Evolutionary conservation across 83 land plant genomes (phyloP).

Genomic region (Thuja plicata): DNA sequence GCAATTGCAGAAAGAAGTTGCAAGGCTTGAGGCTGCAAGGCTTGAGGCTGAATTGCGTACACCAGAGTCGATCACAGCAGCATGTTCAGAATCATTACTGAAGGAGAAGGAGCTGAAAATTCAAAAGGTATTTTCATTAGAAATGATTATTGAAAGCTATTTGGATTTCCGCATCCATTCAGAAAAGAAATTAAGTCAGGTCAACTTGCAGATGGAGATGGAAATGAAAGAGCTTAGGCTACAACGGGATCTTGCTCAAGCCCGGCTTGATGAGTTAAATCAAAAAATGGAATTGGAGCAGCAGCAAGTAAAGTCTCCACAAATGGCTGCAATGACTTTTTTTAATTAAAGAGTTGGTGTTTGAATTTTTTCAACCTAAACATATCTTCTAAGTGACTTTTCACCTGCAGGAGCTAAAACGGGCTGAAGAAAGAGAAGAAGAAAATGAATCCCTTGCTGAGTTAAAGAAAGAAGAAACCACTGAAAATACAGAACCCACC

Average conservation of each 20-base stretch:
- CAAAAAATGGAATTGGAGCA: constrained; percentile 59
- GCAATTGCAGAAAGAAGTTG: constrained; percentile 94
- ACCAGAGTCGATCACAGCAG: constrained; percentile 50
- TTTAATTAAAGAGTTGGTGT: neutral
- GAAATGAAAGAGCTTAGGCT: constrained; percentile 73
- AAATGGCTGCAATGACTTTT: neutral
- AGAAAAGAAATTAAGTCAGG: neutral
- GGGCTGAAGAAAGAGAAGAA: constrained; percentile 14
- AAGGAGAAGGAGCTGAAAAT: constrained; percentile 80
- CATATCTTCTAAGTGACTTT: neutral
- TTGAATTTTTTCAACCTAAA: neutral
- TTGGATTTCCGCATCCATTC: neutral
- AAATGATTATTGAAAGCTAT: neutral
- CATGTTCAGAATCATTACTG: constrained; percentile 36
- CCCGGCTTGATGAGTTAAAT: constrained; percentile 71
- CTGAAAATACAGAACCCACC: constrained; percentile 9
- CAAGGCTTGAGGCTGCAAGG: constrained; percentile 93
- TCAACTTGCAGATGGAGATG: constrained; percentile 65
- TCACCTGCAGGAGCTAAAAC: constrained; percentile 22
- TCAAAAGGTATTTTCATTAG: constrained; percentile 56
- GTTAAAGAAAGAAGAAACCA: neutral
- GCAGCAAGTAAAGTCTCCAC: constrained; percentile 18
- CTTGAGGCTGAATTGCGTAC: constrained; percentile 88
- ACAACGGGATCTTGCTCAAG: constrained; percentile 85
- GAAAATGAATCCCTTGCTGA: constrained; percentile 6